These are phyloP conservation scores for Geotrichum carabidarum DNA, from an alignment of 1,139 yeast genomes.

Conservation along the genomic window DNA sequence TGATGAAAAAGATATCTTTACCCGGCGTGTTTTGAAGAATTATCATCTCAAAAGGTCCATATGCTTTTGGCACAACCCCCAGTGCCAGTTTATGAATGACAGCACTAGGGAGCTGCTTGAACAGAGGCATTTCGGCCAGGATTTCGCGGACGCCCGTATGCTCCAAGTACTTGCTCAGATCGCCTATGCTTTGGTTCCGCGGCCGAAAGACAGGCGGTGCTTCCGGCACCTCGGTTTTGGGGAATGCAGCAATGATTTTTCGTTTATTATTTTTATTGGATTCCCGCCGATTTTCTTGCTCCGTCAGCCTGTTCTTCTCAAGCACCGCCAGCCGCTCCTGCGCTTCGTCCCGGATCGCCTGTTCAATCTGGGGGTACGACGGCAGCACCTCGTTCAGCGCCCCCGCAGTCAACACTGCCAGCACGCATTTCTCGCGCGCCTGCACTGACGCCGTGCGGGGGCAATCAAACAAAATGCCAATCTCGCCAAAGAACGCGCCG, in stretches of 20 bases:
- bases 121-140: slow-evolving; percentile 53
- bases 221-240: neutral
- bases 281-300: no score
- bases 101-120: slow-evolving; percentile 52
- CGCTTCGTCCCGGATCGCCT: slow-evolving; percentile 35
- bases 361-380: slow-evolving; percentile 59
- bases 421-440: slow-evolving; percentile 58
- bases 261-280: neutral
- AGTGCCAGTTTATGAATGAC: slow-evolving; percentile 60
- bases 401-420: slow-evolving; percentile 64
- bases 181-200: slow-evolving; percentile 9
- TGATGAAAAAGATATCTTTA: slow-evolving; percentile 60
- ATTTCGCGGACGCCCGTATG: slow-evolving; percentile 45
- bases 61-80: slow-evolving; percentile 53
- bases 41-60: slow-evolving; percentile 54
- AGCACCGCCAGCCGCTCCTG: slow-evolving; percentile 35
- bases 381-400: slow-evolving; percentile 55
- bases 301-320: neutral
- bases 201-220: neutral
- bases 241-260: neutral
- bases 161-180: slow-evolving; percentile 13
- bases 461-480: slow-evolving; percentile 66
- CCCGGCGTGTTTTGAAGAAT: slow-evolving; percentile 57
- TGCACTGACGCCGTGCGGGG: slow-evolving; percentile 77
- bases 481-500: slow-evolving; percentile 74